These are phyloP conservation scores for Neurospora pannonica DNA, from an alignment of 495 filamentous ascomycete species.

Conservation along the genomic window DNA sequence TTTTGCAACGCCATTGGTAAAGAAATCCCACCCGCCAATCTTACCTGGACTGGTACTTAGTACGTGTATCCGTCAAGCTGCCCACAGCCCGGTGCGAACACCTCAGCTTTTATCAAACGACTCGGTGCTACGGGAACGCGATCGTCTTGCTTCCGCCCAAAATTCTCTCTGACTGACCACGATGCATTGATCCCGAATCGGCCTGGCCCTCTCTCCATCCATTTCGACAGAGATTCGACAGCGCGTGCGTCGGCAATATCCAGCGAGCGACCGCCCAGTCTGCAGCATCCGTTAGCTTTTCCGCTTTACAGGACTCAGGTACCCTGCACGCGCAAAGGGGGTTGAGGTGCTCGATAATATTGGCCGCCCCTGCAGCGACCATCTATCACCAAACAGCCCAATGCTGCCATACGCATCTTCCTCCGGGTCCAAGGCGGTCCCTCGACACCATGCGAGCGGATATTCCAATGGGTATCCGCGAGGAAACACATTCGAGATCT, in stretches of 20 bases:
- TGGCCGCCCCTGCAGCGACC: slow-evolving; percentile 5
- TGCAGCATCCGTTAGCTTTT: not conserved
- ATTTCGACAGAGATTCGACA: not conserved
- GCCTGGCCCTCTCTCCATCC: not conserved
- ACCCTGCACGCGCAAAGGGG: not conserved
- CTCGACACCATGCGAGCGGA: slow-evolving; percentile 51
- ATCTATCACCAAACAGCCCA: slow-evolving; percentile 9
- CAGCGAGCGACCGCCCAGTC: not conserved
- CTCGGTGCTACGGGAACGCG: slow-evolving; percentile 14
- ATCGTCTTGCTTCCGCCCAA: slow-evolving; percentile 6
- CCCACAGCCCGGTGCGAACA: slow-evolving; percentile 22
- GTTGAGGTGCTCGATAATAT: slow-evolving; percentile 1
- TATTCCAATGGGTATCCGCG: slow-evolving; percentile 74
- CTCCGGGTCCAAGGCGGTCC: slow-evolving; percentile 44
- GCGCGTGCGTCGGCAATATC: not conserved
- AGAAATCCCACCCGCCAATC: slow-evolving; percentile 17
- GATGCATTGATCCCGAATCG: slow-evolving; percentile 19
- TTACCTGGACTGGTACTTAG: slow-evolving; percentile 1
- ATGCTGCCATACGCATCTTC: slow-evolving; percentile 36
- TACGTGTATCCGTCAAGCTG: slow-evolving; percentile 3
- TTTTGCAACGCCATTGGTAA: slow-evolving; percentile 1
- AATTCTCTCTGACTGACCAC: slow-evolving; percentile 2
- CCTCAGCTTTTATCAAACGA: slow-evolving; percentile 16
- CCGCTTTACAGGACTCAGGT: not conserved
- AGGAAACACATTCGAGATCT: slow-evolving; percentile 68